Percentiles rank a stretch among this genome's conserved stretches.
Evolutionary conservation across 768 basidiomycete genomes (phyloP).

Genomic region (Lactifluus pinguis): DNA sequence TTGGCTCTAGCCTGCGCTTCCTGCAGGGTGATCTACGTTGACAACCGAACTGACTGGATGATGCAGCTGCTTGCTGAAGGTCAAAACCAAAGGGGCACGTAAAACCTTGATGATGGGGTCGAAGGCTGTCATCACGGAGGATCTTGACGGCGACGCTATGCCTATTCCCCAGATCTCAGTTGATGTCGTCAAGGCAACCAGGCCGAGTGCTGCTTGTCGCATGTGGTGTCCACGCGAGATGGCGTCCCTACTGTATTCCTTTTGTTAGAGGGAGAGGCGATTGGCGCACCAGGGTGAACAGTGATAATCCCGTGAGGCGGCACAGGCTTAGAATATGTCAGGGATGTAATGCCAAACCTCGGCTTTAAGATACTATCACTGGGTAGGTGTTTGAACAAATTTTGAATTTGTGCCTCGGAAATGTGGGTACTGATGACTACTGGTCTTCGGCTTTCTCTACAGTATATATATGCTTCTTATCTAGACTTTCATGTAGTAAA

Average conservation of each 20-base stretch:
- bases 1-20: background rate
- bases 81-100: background rate
- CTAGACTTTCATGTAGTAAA: too few relatives aligned
- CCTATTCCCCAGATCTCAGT: background rate
- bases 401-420: too few relatives aligned
- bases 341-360: background rate
- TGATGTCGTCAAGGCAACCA: constrained; percentile 3
- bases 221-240: background rate
- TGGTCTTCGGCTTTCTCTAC: too few relatives aligned
- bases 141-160: background rate
- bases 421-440: too few relatives aligned
- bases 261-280: background rate
- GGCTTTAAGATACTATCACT: too few relatives aligned
- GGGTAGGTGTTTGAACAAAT: too few relatives aligned
- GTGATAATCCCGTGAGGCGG: background rate
- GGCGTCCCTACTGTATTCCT: background rate
- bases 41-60: background rate
- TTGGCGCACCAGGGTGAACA: background rate
- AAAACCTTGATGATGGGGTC: background rate
- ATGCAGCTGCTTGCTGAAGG: background rate
- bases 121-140: background rate
- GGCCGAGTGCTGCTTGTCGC: background rate
- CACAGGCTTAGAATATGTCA: background rate
- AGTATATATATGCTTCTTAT: too few relatives aligned
- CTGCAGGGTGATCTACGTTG: background rate